A percentile compares a stretch with the other conserved stretches of the same genome.
These are phyloP conservation scores for Gyrodon lividus DNA, from an alignment of 768 basidiomycete species.

Conservation along the genomic window DNA sequence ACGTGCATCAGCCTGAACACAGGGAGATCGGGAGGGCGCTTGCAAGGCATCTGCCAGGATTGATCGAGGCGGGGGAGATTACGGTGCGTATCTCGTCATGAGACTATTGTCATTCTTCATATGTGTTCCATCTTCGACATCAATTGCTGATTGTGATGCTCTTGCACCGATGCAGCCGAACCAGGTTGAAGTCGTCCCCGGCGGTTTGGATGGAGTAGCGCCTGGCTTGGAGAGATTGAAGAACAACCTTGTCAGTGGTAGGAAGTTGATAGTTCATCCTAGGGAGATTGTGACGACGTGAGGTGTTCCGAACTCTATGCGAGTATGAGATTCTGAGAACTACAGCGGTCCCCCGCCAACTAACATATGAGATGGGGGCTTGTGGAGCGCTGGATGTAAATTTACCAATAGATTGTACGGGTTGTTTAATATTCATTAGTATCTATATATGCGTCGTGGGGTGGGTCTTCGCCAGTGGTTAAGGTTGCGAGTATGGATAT, in stretches of 20 bases:
- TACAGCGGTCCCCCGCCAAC: neutral
- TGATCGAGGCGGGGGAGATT: slow-evolving; percentile 11
- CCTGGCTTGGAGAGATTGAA: slow-evolving; percentile 34
- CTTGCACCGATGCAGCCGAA: slow-evolving; percentile 12
- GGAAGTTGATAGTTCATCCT: slow-evolving; percentile 26
- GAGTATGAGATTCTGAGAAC: neutral
- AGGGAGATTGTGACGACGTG: slow-evolving; percentile 27
- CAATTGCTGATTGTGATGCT: neutral
- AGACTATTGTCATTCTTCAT: too few relatives aligned
- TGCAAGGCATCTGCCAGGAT: slow-evolving; percentile 8
- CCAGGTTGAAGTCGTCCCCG: slow-evolving; percentile 30
- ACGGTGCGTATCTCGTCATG: neutral
- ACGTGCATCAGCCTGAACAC: slow-evolving; percentile 10
- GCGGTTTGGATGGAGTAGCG: slow-evolving; percentile 36
- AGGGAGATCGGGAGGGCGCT: slow-evolving; percentile 14
- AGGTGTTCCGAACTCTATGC: neutral
- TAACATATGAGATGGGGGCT: neutral
- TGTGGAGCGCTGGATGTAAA: too few relatives aligned
- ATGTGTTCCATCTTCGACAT: too few relatives aligned
- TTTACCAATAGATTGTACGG: too few relatives aligned
- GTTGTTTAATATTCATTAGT: too few relatives aligned
- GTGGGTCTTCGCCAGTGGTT: too few relatives aligned
- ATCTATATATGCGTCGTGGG: too few relatives aligned
- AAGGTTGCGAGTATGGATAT: too few relatives aligned
- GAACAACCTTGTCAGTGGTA: slow-evolving; percentile 38